Percentiles rank a stretch among this genome's conserved stretches.
phyloP scores from a whole-genome alignment of 345 rosid genomes.

The Camelina laxa region DNA sequence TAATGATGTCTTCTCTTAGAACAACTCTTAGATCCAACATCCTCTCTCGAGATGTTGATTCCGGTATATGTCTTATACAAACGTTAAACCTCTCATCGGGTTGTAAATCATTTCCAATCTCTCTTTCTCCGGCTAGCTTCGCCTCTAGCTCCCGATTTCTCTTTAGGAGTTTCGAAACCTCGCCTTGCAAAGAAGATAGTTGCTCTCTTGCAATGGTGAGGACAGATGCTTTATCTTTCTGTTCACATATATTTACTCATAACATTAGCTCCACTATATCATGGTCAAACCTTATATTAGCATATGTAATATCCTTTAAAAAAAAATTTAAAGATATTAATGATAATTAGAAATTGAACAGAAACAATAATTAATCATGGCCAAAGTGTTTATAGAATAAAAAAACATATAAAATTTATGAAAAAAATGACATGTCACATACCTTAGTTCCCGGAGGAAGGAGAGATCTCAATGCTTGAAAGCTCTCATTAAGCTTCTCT shows the following conservation, averaged over 20 bases:
- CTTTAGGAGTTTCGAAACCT: constrained; percentile 55
- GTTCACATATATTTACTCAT: not conserved
- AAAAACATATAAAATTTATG: not conserved
- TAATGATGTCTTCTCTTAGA: constrained; percentile 50
- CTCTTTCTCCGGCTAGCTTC: constrained; percentile 39
- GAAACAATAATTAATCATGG: not conserved
- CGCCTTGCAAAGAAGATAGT: constrained; percentile 53
- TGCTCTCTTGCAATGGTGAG: constrained; percentile 62
- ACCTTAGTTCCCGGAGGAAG: constrained; percentile 92
- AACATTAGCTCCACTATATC: not conserved
- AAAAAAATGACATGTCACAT: not conserved
- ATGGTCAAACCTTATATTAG: not conserved
- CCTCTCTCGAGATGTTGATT: constrained; percentile 55
- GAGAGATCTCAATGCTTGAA: constrained; percentile 64
- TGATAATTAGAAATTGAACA: not conserved
- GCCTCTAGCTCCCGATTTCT: constrained; percentile 58
- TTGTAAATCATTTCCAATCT: constrained; percentile 27
- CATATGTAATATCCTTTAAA: not conserved
- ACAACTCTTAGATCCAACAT: constrained; percentile 56
- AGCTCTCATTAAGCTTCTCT: constrained; percentile 88
- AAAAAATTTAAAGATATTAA: not conserved
- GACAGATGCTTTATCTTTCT: constrained; percentile 83
- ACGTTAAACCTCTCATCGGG: constrained; percentile 49
- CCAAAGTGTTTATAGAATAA: not conserved
- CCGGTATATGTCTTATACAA: constrained; percentile 42